These are phyloP conservation scores for Phytophthora cajani DNA, from an alignment of 352 stramenopile species.

Conservation along the genomic window DNA sequence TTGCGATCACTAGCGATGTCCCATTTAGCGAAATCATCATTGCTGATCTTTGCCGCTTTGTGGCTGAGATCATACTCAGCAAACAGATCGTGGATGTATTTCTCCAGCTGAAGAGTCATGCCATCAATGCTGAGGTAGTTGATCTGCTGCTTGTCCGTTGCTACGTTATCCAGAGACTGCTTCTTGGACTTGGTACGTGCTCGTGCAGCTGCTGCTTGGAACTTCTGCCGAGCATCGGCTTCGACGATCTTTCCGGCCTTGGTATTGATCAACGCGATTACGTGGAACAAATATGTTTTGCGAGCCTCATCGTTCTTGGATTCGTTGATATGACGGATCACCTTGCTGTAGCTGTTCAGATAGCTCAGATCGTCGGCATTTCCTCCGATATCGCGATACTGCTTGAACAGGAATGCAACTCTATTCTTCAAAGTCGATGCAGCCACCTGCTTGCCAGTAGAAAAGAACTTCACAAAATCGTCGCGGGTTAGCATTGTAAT, in stretches of 20 bases:
- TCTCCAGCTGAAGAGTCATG: neutral
- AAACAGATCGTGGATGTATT: neutral
- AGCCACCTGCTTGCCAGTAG: neutral
- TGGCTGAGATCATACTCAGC: neutral
- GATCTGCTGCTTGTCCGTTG: neutral
- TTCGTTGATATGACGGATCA: neutral
- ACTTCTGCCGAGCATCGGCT: neutral
- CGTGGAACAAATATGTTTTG: neutral
- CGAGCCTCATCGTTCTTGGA: neutral
- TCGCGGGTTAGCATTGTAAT: neutral
- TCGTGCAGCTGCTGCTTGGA: neutral
- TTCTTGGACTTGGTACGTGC: neutral
- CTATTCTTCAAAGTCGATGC: neutral
- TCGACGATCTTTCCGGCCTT: neutral
- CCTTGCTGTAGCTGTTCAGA: neutral
- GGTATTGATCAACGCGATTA: neutral
- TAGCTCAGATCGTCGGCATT: neutral
- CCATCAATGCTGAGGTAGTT: neutral
- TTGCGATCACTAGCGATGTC: neutral
- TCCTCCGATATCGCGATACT: neutral
- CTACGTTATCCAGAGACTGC: neutral
- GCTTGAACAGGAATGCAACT: neutral
- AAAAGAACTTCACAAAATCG: constrained; percentile 4
- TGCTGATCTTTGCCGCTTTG: neutral
- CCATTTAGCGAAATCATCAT: neutral